Evolutionary conservation across 2,329 filamentous ascomycete species (phyloP).

Genomic region (Neodidymelliopsis sp.): DNA sequence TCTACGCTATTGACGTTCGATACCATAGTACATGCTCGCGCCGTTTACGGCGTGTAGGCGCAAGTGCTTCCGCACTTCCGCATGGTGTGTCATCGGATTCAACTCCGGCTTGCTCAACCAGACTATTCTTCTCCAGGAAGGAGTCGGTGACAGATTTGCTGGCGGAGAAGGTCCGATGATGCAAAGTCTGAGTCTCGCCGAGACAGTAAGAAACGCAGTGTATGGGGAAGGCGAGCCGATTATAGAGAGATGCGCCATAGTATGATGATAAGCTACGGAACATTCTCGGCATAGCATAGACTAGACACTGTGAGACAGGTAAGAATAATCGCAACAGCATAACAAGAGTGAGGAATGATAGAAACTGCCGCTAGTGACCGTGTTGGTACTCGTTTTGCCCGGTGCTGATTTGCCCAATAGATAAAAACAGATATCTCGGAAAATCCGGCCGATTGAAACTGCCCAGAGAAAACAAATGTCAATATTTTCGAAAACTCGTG

Average conservation of each 20-base stretch:
- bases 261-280: too few species aligned
- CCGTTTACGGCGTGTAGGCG: too few species aligned
- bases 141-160: slow-evolving; percentile 1
- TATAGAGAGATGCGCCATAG: background rate
- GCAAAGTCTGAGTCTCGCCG: slow-evolving; percentile 1
- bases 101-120: slow-evolving; percentile 8
- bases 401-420: background rate
- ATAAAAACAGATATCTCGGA: background rate
- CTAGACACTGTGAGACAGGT: too few species aligned
- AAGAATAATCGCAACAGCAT: background rate
- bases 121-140: background rate
- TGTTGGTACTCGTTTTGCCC: background rate
- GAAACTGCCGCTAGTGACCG: background rate
- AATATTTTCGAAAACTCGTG: too few species aligned
- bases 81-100: background rate
- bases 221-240: slow-evolving; percentile 7
- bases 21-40: too few species aligned
- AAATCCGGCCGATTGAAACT: too few species aligned
- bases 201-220: background rate
- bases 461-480: too few species aligned
- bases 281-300: background rate
- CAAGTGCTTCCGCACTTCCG: background rate
- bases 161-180: slow-evolving; percentile 6
- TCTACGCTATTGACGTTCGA: too few species aligned
- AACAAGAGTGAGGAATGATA: background rate